phyloP scores from a whole-genome alignment of 495 filamentous ascomycete genomes.

The Penicillium ucsense region DNA sequence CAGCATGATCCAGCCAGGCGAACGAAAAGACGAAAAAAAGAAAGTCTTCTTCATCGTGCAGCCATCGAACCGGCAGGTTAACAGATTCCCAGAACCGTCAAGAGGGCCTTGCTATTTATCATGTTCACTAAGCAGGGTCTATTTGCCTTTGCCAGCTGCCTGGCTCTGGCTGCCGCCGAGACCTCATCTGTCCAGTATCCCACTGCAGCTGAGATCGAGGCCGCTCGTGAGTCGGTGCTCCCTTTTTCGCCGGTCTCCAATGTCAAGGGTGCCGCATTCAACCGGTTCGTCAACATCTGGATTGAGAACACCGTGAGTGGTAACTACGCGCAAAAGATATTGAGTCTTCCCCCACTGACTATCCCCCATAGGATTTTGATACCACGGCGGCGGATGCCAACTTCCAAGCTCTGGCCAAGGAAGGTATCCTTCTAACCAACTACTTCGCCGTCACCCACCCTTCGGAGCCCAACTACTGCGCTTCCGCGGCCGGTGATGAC shows the following conservation, averaged over 20 bases:
- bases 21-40: too few species aligned
- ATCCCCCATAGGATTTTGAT: constrained; percentile 40
- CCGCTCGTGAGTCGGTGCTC: constrained; percentile 19
- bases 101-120: background rate
- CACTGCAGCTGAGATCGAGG: constrained; percentile 22
- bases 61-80: background rate
- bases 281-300: constrained; percentile 60
- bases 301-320: constrained; percentile 58
- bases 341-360: background rate
- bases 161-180: constrained; percentile 22
- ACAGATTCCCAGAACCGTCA: background rate
- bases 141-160: constrained; percentile 11
- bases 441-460: constrained; percentile 56
- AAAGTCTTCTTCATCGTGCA: too few species aligned
- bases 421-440: constrained; percentile 57
- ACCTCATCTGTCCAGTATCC: constrained; percentile 19
- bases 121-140: constrained; percentile 20
- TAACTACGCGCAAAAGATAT: background rate
- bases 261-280: constrained; percentile 55
- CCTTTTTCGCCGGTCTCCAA: constrained; percentile 46
- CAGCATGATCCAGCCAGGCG: background rate
- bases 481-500: constrained; percentile 51
- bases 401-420: constrained; percentile 45
- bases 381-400: constrained; percentile 42
- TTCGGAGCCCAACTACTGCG: constrained; percentile 62